phyloP scores from a whole-genome alignment of 768 basidiomycete species.

The Mycena chlorophos region DNA sequence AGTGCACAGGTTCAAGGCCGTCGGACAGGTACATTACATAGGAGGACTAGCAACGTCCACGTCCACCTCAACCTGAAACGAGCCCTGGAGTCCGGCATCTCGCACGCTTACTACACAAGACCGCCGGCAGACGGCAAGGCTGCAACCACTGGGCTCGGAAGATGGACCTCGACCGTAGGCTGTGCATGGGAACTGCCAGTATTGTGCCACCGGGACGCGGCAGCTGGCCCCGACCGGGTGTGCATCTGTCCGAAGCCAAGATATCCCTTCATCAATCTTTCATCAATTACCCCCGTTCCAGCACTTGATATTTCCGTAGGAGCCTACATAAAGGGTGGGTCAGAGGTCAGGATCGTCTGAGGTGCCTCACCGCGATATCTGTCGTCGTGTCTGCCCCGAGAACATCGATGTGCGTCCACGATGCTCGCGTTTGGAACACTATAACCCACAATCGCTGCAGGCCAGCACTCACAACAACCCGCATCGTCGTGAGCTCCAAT shows the following conservation, averaged over 20 bases:
- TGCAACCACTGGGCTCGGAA: background rate
- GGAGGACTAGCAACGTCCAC: background rate
- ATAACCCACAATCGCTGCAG: constrained; percentile 8
- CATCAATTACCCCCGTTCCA: background rate
- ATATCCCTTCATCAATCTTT: constrained; percentile 1
- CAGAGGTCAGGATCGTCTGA: background rate
- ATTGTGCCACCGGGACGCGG: background rate
- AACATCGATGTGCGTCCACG: background rate
- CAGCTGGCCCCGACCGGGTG: background rate
- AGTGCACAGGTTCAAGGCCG: background rate
- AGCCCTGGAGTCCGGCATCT: background rate
- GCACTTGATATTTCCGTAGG: background rate
- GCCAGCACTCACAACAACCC: constrained; percentile 37
- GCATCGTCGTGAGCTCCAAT: constrained; percentile 50
- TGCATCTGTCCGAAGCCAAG: background rate
- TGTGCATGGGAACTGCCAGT: background rate
- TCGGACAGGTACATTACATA: background rate
- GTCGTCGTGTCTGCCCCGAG: background rate
- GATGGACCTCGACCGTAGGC: background rate
- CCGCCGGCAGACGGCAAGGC: background rate
- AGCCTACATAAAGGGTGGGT: background rate
- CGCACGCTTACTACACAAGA: background rate
- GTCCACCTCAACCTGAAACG: background rate
- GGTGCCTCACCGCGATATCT: background rate
- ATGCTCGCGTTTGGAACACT: background rate